Base-by-base conservation (phyloP, 306 rosid genomes). In the Prosopis cineraria region DNA sequence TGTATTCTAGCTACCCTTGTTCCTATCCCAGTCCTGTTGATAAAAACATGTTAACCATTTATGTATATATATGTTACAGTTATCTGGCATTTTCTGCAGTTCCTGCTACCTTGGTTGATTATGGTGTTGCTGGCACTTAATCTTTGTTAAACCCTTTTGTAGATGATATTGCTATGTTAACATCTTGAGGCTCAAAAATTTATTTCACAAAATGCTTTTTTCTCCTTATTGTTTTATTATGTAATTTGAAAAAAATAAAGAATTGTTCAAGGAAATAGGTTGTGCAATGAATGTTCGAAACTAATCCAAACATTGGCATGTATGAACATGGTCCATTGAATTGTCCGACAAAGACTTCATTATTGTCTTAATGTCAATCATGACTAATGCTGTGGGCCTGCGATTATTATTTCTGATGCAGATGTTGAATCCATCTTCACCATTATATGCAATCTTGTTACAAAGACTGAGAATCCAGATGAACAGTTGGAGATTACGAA, bases 381-480 rank as follows among this genome's bases (percentile, higher is more conserved):
- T 50, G 24, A 30, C 30, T 62, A 1, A 52, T 73, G 56, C 33
- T 20, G 19, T 44, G 24, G 20, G 48, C 19, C 22, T 34, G 20
- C 27, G 74, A 9, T 33, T 75, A 9, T 17, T 78, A 43, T 69
- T 82, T 69, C 70, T 39, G 52, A 6, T 67, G 36, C 89, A 93
- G 98, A 93, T 81, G 88, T 89, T 22, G 98, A 96, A 85, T 91
- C 96, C 84, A 85, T 93, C 70, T 93, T 87, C 81, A 90, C 96
- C 70, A 84, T 93, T 44, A 93, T 96, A 70, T 90, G 96, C 90
- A 89, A 87, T 73, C 87, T 90, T 78, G 99, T 95, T 65, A 91
- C 98, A 0, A 91, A 84, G 85, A 60, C 94, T 47, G 91, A 82
- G 84, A 87, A 85, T 83, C 90, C 85, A 20, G 96, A 91, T 43